Evolutionary conservation across 495 filamentous ascomycete genomes (phyloP).

Genomic region (Penicillium malachiteum): DNA sequence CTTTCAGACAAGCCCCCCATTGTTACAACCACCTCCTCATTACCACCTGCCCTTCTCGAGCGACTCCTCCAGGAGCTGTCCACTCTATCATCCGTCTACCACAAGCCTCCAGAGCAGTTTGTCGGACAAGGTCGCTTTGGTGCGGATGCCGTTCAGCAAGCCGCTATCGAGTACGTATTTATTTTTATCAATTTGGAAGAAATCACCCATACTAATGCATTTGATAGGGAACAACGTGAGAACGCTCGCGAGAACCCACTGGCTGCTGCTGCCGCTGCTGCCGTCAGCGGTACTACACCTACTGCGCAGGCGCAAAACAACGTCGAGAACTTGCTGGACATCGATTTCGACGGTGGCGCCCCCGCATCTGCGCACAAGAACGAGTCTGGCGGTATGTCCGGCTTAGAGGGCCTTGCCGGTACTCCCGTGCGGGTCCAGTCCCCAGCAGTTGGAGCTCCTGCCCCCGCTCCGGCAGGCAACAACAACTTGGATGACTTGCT

Average conservation of each 20-base stretch:
- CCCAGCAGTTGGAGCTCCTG: conserved; percentile 48
- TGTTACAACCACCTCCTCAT: conserved; percentile 83
- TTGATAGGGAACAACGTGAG: conserved; percentile 71
- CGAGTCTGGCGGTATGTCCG: conserved; percentile 58
- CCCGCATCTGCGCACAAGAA: conserved; percentile 82
- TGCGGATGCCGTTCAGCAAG: conserved; percentile 90
- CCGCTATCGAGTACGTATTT: conserved; percentile 75
- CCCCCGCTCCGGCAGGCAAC: conserved; percentile 44
- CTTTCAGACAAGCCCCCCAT: conserved; percentile 94
- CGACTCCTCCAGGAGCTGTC: conserved; percentile 85
- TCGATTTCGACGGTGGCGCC: conserved; percentile 94
- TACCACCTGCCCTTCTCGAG: conserved; percentile 80
- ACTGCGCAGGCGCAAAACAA: conserved; percentile 64
- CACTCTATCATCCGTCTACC: conserved; percentile 98
- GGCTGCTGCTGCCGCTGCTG: conserved; percentile 75
- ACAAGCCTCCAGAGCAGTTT: conserved; percentile 96
- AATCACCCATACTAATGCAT: conserved; percentile 10
- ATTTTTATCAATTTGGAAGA: neutral
- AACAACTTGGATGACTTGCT: conserved; percentile 88
- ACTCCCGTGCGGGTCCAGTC: conserved; percentile 80
- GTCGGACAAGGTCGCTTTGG: conserved; percentile 92
- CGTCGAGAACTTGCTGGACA: conserved; percentile 92
- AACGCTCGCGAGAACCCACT: conserved; percentile 92
- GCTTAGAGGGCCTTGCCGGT: conserved; percentile 70
- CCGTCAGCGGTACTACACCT: conserved; percentile 54